These are phyloP conservation scores for Vaccinium myrtillus DNA, from an alignment of 148 eudicot species.

Conservation along the genomic window DNA sequence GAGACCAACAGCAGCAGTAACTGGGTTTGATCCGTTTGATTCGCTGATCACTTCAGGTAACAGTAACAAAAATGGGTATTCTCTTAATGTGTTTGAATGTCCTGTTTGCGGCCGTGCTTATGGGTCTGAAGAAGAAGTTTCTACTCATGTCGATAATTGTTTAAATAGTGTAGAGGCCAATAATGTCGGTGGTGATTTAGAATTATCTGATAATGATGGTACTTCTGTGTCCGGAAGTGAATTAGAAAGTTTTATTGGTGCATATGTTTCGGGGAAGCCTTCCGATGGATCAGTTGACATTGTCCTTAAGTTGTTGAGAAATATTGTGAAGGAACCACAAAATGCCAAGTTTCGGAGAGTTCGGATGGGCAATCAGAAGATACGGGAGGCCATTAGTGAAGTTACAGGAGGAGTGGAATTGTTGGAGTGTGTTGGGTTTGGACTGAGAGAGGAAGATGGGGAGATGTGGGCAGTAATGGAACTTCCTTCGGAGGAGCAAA, in stretches of 20 bases:
- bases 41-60: constrained; percentile 72
- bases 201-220: constrained; percentile 19
- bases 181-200: constrained; percentile 21
- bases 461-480: constrained; percentile 95
- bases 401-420: constrained; percentile 75
- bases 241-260: constrained; percentile 56
- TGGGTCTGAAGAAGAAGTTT: constrained; percentile 76
- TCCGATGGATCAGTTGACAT: constrained; percentile 61
- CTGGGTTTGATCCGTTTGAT: constrained; percentile 81
- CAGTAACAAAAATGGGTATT: constrained; percentile 66
- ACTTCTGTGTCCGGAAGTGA: constrained; percentile 23
- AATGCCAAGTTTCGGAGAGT: constrained; percentile 83
- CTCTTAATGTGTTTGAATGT: constrained; percentile 79
- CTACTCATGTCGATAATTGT: constrained; percentile 77
- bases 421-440: constrained; percentile 77
- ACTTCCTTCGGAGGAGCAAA: constrained; percentile 49
- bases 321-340: constrained; percentile 70
- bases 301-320: constrained; percentile 59
- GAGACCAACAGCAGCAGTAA: constrained; percentile 11
- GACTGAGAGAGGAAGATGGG: constrained; percentile 73
- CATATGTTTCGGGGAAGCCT: constrained; percentile 80
- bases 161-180: constrained; percentile 28
- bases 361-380: constrained; percentile 83
- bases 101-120: constrained; percentile 75
- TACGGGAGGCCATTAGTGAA: constrained; percentile 81